phyloP scores from a whole-genome alignment of 345 rosid species.

The Aquilaria malaccensis region DNA sequence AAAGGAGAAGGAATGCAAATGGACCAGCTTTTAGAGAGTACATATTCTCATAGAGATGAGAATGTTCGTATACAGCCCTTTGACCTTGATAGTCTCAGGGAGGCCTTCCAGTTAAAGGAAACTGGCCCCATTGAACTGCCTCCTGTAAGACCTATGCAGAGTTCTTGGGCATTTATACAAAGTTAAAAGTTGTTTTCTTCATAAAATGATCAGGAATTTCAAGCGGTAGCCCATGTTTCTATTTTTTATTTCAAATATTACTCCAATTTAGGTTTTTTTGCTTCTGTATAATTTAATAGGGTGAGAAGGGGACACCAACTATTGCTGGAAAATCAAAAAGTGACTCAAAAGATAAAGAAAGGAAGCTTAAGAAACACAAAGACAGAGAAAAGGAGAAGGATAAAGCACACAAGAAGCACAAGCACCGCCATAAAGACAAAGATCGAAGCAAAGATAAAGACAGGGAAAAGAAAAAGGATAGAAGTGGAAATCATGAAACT shows the following conservation, averaged over 20 bases:
- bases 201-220: background rate
- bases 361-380: slow-evolving; percentile 87
- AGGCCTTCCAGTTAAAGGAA: slow-evolving; percentile 75
- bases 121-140: slow-evolving; percentile 57
- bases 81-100: slow-evolving; percentile 61
- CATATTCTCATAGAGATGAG: slow-evolving; percentile 33
- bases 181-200: background rate
- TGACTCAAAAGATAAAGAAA: slow-evolving; percentile 75
- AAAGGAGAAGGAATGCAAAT: slow-evolving; percentile 93
- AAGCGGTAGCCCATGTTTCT: background rate
- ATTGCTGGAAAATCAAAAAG: slow-evolving; percentile 60
- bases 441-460: slow-evolving; percentile 81
- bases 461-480: slow-evolving; percentile 77
- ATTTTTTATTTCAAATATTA: background rate
- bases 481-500: slow-evolving; percentile 72
- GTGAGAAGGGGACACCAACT: slow-evolving; percentile 74
- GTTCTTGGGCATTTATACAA: background rate
- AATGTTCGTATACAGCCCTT: slow-evolving; percentile 54
- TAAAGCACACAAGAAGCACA: slow-evolving; percentile 88
- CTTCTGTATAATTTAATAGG: slow-evolving; percentile 28
- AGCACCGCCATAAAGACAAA: slow-evolving; percentile 65
- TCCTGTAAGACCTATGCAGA: slow-evolving; percentile 33
- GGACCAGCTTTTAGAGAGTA: slow-evolving; percentile 59
- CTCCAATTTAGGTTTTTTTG: background rate
- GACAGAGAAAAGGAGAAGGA: slow-evolving; percentile 86